These are phyloP conservation scores for Atalantia buxifolia DNA, from an alignment of 345 rosid species.

Conservation along the genomic window DNA sequence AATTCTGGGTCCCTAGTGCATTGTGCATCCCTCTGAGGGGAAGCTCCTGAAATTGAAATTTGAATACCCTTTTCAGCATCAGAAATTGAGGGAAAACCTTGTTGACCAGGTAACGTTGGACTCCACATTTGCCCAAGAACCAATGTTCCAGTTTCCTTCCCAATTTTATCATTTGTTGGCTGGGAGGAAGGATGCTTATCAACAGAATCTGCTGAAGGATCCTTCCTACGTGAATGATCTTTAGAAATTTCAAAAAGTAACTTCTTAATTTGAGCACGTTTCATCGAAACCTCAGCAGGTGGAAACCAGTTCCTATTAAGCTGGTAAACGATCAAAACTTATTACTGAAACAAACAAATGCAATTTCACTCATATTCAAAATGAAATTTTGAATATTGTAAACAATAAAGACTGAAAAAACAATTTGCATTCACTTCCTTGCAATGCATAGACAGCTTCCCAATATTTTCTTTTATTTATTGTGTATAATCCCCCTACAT, in stretches of 20 bases:
- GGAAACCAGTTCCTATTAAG: conserved; percentile 80
- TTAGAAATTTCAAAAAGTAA: conserved; percentile 62
- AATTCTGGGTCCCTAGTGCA: conserved; percentile 29
- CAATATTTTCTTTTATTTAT: not conserved
- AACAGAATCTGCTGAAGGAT: conserved; percentile 29
- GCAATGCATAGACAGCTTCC: not conserved
- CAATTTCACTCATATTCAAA: not conserved
- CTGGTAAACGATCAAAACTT: conserved; percentile 35
- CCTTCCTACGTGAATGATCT: conserved; percentile 27
- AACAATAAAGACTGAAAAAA: not conserved
- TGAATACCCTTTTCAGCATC: conserved; percentile 32
- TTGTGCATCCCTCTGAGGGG: conserved; percentile 26
- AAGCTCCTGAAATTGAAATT: conserved; percentile 27
- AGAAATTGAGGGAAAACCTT: conserved; percentile 29
- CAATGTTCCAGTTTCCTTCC: conserved; percentile 34
- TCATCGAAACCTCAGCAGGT: conserved; percentile 73
- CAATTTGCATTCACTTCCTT: not conserved
- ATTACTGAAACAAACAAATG: not conserved
- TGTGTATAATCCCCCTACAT: not conserved
- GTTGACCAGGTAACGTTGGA: conserved; percentile 27
- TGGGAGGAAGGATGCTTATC: conserved; percentile 28
- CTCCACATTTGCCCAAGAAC: conserved; percentile 31
- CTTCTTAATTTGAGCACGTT: conserved; percentile 62
- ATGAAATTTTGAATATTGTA: not conserved
- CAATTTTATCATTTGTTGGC: conserved; percentile 22